Conservation (phyloP, 331 rosid species). For the Telfairia occidentalis region DNA sequence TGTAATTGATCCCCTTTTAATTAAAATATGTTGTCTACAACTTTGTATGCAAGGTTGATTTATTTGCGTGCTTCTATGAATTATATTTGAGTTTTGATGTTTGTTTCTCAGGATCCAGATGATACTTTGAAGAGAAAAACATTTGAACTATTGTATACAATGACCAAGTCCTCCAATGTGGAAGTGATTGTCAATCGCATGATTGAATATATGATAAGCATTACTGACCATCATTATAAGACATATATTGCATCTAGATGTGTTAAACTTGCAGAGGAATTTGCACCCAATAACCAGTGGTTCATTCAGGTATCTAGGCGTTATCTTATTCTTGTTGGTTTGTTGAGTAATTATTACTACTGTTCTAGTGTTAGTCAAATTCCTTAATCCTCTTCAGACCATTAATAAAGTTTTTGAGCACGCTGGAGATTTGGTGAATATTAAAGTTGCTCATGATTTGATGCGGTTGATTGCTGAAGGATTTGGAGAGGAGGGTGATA, state of each 20-base stretch:
- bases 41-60: background rate
- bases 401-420: slow-evolving; percentile 95
- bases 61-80: background rate
- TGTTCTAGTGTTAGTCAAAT: background rate
- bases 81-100: slow-evolving; percentile 13
- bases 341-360: background rate
- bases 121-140: slow-evolving; percentile 83
- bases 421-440: slow-evolving; percentile 80
- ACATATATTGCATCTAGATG: slow-evolving; percentile 80
- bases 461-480: slow-evolving; percentile 89
- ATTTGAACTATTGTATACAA: slow-evolving; percentile 60
- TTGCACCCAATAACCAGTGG: slow-evolving; percentile 87
- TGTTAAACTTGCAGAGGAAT: slow-evolving; percentile 83
- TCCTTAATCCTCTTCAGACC: slow-evolving; percentile 37
- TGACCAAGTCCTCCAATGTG: slow-evolving; percentile 87
- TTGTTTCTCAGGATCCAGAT: slow-evolving; percentile 71
- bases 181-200: slow-evolving; percentile 86
- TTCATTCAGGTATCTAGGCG: slow-evolving; percentile 55
- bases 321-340: slow-evolving; percentile 5
- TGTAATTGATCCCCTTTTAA: background rate
- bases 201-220: slow-evolving; percentile 75
- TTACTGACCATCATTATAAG: slow-evolving; percentile 70
- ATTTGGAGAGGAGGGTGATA: slow-evolving; percentile 69
- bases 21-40: background rate
- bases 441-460: slow-evolving; percentile 82